Conservation (phyloP, 2,329 filamentous ascomycete species). For the Aspergillus sp. region DNA sequence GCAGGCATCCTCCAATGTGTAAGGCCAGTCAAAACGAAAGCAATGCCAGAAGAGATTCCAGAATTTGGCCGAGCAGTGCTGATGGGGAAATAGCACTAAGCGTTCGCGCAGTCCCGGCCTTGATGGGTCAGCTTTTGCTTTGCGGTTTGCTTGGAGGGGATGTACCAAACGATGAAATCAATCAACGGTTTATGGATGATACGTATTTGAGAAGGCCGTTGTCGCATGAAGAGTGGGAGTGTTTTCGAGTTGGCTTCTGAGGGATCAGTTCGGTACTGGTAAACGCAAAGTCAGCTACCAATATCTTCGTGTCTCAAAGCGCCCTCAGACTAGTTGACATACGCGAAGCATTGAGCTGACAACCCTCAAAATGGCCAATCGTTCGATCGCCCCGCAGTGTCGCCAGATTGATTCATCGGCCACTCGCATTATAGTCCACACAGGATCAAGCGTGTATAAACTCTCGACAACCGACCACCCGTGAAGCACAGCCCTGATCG, state of each 20-base stretch:
- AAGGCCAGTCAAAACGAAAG: constrained; percentile 12
- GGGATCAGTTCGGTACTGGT: constrained; percentile 7
- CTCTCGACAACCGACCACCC: constrained; percentile 7
- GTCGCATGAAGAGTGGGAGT: constrained; percentile 13
- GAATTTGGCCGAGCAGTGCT: constrained; percentile 13
- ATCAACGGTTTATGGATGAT: constrained; percentile 15
- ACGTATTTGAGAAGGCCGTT: constrained; percentile 9
- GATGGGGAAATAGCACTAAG: constrained; percentile 8
- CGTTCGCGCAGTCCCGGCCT: constrained; percentile 13
- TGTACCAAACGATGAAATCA: constrained; percentile 14
- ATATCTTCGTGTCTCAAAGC: too few relatives aligned
- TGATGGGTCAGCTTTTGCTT: not conserved
- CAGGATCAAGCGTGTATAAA: constrained; percentile 5
- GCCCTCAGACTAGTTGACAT: not conserved
- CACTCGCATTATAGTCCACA: constrained; percentile 10
- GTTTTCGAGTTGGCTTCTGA: constrained; percentile 2
- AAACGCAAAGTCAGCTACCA: too few relatives aligned
- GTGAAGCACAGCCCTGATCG: constrained; percentile 10
- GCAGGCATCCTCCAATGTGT: constrained; percentile 2
- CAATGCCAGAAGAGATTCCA: constrained; percentile 13
- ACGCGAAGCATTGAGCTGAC: constrained; percentile 10
- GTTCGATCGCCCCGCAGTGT: constrained; percentile 6
- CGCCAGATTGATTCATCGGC: constrained; percentile 11
- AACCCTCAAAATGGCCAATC: constrained; percentile 4
- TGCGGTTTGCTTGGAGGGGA: not conserved